phyloP scores from a whole-genome alignment of 1,139 yeast genomes.

The Trichomonascaceae sp. region DNA sequence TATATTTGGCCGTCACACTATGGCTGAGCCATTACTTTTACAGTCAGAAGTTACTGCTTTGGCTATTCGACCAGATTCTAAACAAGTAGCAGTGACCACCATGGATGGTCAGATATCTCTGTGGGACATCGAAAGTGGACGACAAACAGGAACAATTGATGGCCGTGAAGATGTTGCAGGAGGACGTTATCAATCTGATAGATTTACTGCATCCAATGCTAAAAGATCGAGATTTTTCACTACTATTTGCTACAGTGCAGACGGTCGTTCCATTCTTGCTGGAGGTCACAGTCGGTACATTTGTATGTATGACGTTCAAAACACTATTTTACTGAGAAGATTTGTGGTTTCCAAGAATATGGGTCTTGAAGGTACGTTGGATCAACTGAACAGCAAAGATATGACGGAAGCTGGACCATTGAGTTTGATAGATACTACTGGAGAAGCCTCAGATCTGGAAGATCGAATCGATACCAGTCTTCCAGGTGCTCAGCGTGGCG shows the following conservation, averaged over 20 bases:
- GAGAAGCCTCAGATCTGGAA: slow-evolving; percentile 80
- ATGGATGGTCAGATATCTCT: slow-evolving; percentile 82
- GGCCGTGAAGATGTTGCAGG: slow-evolving; percentile 78
- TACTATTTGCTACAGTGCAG: slow-evolving; percentile 77
- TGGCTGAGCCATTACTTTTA: slow-evolving; percentile 86
- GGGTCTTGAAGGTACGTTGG: slow-evolving; percentile 85
- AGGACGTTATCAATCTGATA: slow-evolving; percentile 81
- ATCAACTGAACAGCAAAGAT: slow-evolving; percentile 67
- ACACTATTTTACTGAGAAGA: slow-evolving; percentile 76
- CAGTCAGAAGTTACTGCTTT: slow-evolving; percentile 80
- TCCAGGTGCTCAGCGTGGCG: slow-evolving; percentile 90
- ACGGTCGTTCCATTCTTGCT: slow-evolving; percentile 80
- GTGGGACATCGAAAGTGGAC: slow-evolving; percentile 78
- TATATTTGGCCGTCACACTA: slow-evolving; percentile 70
- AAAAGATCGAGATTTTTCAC: slow-evolving; percentile 81
- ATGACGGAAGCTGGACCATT: slow-evolving; percentile 87
- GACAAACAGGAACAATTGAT: slow-evolving; percentile 77
- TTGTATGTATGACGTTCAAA: slow-evolving; percentile 82
- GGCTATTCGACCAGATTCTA: slow-evolving; percentile 86
- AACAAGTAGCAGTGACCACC: slow-evolving; percentile 81
- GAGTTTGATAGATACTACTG: slow-evolving; percentile 75
- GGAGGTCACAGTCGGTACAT: slow-evolving; percentile 92
- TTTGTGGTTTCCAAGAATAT: slow-evolving; percentile 83
- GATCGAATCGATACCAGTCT: slow-evolving; percentile 69
- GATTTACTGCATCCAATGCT: slow-evolving; percentile 74